Evolutionary conservation across 306 rosid genomes (phyloP).

Genomic region (Quercus suber): DNA sequence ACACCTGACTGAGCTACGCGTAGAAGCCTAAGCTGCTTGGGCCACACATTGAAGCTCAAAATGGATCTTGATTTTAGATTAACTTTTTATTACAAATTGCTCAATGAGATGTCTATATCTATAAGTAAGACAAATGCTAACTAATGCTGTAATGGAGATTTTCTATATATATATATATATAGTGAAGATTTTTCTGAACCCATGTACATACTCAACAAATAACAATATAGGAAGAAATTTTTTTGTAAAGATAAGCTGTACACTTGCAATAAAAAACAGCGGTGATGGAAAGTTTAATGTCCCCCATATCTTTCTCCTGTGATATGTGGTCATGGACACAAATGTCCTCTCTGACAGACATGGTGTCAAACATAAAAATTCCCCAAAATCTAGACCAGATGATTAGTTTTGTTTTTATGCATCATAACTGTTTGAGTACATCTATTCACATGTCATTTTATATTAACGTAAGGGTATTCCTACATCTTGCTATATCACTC

Average conservation of each 20-base stretch:
- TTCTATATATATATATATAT: too few relatives aligned
- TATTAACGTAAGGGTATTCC: too few relatives aligned
- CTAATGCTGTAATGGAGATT: neutral
- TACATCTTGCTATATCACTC: too few relatives aligned
- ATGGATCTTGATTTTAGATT: neutral
- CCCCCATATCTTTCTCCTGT: neutral
- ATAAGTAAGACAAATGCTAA: neutral
- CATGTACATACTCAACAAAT: neutral
- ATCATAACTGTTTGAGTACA: too few relatives aligned
- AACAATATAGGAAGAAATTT: neutral
- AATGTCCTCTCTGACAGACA: neutral
- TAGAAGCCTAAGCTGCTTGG: neutral
- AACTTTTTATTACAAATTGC: neutral
- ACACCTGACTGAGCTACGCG: neutral
- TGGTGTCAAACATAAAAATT: too few relatives aligned
- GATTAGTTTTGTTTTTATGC: too few relatives aligned
- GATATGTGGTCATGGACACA: neutral
- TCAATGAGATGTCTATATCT: neutral
- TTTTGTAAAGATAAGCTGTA: neutral
- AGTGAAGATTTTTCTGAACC: neutral
- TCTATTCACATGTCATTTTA: too few relatives aligned
- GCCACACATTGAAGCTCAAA: neutral
- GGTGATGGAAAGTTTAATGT: neutral
- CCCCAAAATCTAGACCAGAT: too few relatives aligned
- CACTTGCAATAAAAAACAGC: neutral